These are phyloP conservation scores for Myrica gale DNA, from an alignment of 306 rosid genomes.

Conservation along the genomic window DNA sequence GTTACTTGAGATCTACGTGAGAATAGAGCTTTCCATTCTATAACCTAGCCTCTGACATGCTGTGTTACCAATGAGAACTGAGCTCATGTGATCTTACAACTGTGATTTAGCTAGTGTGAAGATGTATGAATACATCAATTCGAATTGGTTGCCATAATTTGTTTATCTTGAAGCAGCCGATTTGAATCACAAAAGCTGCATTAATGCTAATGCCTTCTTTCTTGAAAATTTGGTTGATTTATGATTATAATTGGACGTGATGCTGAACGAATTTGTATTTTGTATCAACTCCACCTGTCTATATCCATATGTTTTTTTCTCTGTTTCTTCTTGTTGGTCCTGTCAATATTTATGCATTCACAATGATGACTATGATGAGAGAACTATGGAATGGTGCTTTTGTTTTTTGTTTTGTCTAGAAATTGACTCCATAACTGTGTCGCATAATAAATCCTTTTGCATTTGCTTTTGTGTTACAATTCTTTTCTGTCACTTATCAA, in stretches of 20 bases:
- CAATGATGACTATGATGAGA: not conserved
- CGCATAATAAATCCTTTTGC: not conserved
- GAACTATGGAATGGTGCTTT: not conserved
- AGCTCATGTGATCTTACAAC: conserved; percentile 19
- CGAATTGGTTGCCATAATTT: conserved; percentile 76
- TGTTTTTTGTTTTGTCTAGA: not conserved
- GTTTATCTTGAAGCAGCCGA: conserved; percentile 95
- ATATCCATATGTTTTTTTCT: not conserved
- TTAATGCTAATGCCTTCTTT: conserved; percentile 90
- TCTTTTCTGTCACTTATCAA: no score
- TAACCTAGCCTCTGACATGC: conserved; percentile 14
- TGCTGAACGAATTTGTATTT: not conserved
- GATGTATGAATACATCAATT: no score
- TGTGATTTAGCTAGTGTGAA: not conserved
- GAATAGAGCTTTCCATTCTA: conserved; percentile 9
- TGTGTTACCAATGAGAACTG: conserved; percentile 14
- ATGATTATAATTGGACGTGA: no score
- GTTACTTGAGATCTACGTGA: conserved; percentile 23
- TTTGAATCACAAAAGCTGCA: conserved; percentile 98
- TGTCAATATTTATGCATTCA: not conserved
- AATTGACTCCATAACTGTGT: not conserved
- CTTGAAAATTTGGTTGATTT: conserved; percentile 32
- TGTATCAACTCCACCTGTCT: not conserved
- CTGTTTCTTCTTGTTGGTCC: not conserved
- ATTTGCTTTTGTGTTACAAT: not conserved